Percentiles rank a stretch among this genome's conserved stretches.
Evolutionary conservation across 345 rosid genomes (phyloP).

Genomic region (Populus simonii): DNA sequence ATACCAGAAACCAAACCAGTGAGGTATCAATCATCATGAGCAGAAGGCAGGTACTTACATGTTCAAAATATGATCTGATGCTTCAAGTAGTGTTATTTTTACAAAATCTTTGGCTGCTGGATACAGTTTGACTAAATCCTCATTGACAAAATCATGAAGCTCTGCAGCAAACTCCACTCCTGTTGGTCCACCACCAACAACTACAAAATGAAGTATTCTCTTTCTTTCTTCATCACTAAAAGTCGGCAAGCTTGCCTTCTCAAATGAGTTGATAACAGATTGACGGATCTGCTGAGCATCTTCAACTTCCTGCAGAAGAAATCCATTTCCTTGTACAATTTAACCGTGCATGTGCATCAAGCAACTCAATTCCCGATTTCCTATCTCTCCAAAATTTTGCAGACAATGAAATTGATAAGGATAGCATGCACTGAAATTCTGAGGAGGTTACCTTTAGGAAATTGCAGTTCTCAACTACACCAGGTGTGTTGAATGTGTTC

Average conservation of each 20-base stretch:
- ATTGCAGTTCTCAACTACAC: constrained; percentile 84
- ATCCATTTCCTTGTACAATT: constrained; percentile 1
- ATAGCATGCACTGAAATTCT: background rate
- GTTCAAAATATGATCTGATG: constrained; percentile 88
- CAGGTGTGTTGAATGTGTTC: constrained; percentile 94
- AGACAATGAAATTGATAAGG: background rate
- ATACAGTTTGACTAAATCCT: constrained; percentile 79
- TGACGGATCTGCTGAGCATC: constrained; percentile 91
- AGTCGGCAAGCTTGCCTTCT: constrained; percentile 86
- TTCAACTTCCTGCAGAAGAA: constrained; percentile 76
- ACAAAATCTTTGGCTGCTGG: constrained; percentile 61
- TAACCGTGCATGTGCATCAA: background rate
- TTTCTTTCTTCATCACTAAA: constrained; percentile 81
- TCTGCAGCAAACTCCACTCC: constrained; percentile 99
- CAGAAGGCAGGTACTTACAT: constrained; percentile 45
- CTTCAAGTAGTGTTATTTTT: constrained; percentile 85
- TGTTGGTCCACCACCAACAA: constrained; percentile 99
- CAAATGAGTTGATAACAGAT: constrained; percentile 78
- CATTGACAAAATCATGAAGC: constrained; percentile 84
- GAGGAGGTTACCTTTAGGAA: constrained; percentile 69
- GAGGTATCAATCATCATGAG: background rate
- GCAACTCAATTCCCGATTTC: background rate
- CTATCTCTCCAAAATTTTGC: background rate
- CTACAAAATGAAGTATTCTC: constrained; percentile 88
- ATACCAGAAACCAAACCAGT: background rate